A percentile compares a stretch with the other conserved stretches of the same genome.
phyloP scores from a whole-genome alignment of 1,284 basidiomycete genomes.

The Coriolopsis trogii region DNA sequence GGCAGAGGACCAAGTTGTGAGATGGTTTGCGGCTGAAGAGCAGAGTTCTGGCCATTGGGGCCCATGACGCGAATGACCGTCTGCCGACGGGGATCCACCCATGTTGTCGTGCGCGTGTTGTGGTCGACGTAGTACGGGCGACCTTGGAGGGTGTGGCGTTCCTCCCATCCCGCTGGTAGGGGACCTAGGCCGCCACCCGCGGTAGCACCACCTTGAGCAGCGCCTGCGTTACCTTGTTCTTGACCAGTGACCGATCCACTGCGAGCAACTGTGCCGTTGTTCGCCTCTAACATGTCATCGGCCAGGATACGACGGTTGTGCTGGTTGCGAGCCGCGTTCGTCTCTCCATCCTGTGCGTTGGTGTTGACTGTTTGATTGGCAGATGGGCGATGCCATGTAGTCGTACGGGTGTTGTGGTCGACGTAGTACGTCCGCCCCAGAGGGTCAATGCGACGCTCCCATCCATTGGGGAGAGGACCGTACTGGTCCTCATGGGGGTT shows the following conservation, averaged over 20 bases:
- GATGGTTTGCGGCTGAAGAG: constrained; percentile 79
- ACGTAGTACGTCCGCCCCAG: constrained; percentile 90
- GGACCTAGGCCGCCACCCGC: constrained; percentile 62
- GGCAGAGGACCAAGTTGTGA: constrained; percentile 94
- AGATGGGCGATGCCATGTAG: constrained; percentile 88
- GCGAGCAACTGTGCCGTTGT: constrained; percentile 34
- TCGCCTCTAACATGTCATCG: constrained; percentile 61
- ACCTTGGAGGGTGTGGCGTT: constrained; percentile 96
- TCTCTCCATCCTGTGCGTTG: constrained; percentile 48
- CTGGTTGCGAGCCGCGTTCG: constrained; percentile 56
- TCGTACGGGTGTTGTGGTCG: constrained; percentile 91
- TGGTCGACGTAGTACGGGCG: constrained; percentile 98
- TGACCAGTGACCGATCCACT: constrained; percentile 32
- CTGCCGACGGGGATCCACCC: constrained; percentile 95
- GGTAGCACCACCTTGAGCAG: constrained; percentile 37
- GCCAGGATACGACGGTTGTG: constrained; percentile 61
- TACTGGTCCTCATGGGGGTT: constrained; percentile 70
- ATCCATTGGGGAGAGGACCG: constrained; percentile 83
- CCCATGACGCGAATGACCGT: constrained; percentile 79
- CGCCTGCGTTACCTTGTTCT: constrained; percentile 35
- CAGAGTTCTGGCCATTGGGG: constrained; percentile 72
- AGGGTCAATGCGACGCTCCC: constrained; percentile 92
- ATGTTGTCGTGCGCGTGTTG: constrained; percentile 95
- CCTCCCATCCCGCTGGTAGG: constrained; percentile 97
- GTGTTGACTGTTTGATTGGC: constrained; percentile 45